Conservation (phyloP, 371 early-diverging fungal species). For the Rhizomucor miehei region DNA sequence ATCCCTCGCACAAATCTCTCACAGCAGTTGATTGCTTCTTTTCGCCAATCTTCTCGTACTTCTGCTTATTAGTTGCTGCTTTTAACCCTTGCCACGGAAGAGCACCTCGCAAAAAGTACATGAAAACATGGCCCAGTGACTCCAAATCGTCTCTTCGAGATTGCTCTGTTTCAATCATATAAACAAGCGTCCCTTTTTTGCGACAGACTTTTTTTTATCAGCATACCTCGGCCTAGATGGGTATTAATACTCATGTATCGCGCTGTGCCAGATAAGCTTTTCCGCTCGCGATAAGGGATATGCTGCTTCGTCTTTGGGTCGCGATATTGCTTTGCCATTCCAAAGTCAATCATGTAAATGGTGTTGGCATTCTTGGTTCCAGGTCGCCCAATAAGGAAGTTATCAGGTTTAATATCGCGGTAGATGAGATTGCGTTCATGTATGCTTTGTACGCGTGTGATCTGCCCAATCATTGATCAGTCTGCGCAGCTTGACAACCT, state of each 20-base stretch:
- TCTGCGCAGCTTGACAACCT: neutral
- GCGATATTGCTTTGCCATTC: conserved; percentile 89
- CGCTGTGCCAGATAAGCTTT: conserved; percentile 87
- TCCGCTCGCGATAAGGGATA: conserved; percentile 80
- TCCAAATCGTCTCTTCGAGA: conserved; percentile 94
- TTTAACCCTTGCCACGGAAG: conserved; percentile 95
- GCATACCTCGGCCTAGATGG: conserved; percentile 68
- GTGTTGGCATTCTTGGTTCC: conserved; percentile 45
- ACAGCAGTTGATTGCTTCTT: conserved; percentile 78
- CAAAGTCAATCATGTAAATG: conserved; percentile 84
- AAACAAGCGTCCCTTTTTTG: neutral
- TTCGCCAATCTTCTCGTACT: conserved; percentile 90
- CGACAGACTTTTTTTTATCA: neutral
- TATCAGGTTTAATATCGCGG: conserved; percentile 99
- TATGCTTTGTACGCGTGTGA: conserved; percentile 85
- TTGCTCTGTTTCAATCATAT: conserved; percentile 57
- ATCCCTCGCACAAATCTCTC: conserved; percentile 75
- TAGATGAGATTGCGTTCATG: conserved; percentile 95
- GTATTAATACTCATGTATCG: conserved; percentile 93
- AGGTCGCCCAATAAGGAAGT: conserved; percentile 86
- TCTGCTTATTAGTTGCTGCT: conserved; percentile 89
- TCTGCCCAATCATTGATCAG: conserved; percentile 33
- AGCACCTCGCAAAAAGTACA: conserved; percentile 88
- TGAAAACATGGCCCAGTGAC: conserved; percentile 88
- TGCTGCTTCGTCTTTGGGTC: conserved; percentile 83